Evolutionary conservation across 2,329 filamentous ascomycete genomes (phyloP).

Genomic region (Sordariomycetes sp.): DNA sequence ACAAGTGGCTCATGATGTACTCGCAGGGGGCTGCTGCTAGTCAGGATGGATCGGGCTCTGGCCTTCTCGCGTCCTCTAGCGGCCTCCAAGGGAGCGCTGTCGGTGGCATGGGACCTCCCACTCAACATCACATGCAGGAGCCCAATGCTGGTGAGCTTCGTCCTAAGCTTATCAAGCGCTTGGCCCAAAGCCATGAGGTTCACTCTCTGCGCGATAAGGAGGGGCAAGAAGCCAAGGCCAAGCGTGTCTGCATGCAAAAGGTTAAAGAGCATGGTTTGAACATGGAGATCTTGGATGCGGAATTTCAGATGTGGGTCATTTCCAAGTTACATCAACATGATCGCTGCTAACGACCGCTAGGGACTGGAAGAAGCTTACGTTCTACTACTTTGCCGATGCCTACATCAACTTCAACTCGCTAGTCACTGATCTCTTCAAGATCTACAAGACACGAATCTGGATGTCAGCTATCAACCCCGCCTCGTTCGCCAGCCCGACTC

Average conservation of each 20-base stretch:
- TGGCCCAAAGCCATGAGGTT: slow-evolving; percentile 87
- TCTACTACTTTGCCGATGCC: slow-evolving; percentile 96
- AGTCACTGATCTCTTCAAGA: slow-evolving; percentile 95
- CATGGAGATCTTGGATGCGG: slow-evolving; percentile 98
- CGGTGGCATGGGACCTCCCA: slow-evolving; percentile 69
- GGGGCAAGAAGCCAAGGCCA: slow-evolving; percentile 94
- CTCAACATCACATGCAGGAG: slow-evolving; percentile 65
- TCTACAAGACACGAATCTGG: slow-evolving; percentile 99
- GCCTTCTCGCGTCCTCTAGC: slow-evolving; percentile 39
- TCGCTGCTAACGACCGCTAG: slow-evolving; percentile 33
- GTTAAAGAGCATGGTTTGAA: slow-evolving; percentile 88
- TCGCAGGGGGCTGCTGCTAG: slow-evolving; percentile 64
- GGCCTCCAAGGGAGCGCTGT: slow-evolving; percentile 61
- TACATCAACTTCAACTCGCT: slow-evolving; percentile 99
- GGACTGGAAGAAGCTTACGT: slow-evolving; percentile 98
- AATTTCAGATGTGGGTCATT: slow-evolving; percentile 85
- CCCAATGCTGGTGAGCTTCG: slow-evolving; percentile 69
- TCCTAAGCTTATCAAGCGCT: slow-evolving; percentile 92
- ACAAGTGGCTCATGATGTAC: slow-evolving; percentile 99
- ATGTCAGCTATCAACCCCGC: slow-evolving; percentile 99
- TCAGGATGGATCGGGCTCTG: slow-evolving; percentile 47
- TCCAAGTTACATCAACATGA: not conserved
- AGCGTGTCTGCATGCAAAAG: slow-evolving; percentile 93
- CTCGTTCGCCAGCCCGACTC: slow-evolving; percentile 74
- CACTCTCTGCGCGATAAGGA: slow-evolving; percentile 87